Percentiles rank a stretch among this genome's conserved stretches.
phyloP scores from a whole-genome alignment of 179 eudicot genomes.

The Monotropa hypopitys region DNA sequence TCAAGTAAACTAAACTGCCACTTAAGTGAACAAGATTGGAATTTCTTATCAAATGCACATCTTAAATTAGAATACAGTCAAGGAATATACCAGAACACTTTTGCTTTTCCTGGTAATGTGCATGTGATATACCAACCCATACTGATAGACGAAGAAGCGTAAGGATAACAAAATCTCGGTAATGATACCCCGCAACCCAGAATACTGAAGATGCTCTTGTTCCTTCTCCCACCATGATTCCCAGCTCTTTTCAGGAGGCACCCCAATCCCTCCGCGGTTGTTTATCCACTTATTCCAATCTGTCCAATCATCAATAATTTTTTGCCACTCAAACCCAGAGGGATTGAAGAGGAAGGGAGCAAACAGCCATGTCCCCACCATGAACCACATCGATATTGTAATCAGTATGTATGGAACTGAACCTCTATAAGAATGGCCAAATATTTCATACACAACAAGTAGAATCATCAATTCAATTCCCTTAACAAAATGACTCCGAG shows the following conservation, averaged over 20 bases:
- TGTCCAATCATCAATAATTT: slow-evolving; percentile 85
- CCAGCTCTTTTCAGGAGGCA: slow-evolving; percentile 82
- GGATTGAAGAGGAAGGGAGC: slow-evolving; percentile 90
- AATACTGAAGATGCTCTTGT: slow-evolving; percentile 76
- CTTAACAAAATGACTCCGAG: slow-evolving; percentile 90
- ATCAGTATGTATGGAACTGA: slow-evolving; percentile 54
- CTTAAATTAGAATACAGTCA: not conserved
- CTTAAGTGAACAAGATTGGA: not conserved
- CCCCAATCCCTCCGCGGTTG: slow-evolving; percentile 81
- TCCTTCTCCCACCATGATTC: slow-evolving; percentile 99
- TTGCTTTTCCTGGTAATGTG: slow-evolving; percentile 33
- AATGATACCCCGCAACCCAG: slow-evolving; percentile 62
- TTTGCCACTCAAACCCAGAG: slow-evolving; percentile 96
- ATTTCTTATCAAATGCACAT: not conserved
- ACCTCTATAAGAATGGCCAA: slow-evolving; percentile 46
- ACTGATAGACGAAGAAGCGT: slow-evolving; percentile 77
- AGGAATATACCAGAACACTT: slow-evolving; percentile 53
- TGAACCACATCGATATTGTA: slow-evolving; percentile 76
- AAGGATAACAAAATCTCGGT: slow-evolving; percentile 50
- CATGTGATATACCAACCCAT: slow-evolving; percentile 91
- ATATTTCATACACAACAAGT: slow-evolving; percentile 66
- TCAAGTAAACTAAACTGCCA: not conserved
- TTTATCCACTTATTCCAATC: slow-evolving; percentile 88
- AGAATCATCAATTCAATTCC: slow-evolving; percentile 81
- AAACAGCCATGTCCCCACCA: slow-evolving; percentile 83